Evolutionary conservation across 345 rosid genomes (phyloP).

Genomic region (Euphorbia lathyris): DNA sequence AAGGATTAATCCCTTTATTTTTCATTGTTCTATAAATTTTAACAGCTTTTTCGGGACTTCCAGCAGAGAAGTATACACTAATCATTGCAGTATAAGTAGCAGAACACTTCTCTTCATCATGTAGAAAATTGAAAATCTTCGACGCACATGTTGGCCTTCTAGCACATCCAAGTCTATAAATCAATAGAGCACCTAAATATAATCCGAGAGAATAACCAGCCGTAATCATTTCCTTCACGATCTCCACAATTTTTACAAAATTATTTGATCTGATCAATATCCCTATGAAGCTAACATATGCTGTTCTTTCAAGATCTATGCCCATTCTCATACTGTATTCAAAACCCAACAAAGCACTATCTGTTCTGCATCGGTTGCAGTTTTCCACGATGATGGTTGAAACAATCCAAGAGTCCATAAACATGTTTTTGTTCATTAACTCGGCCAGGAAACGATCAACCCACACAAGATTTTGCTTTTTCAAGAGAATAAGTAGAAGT

Average conservation of each 20-base stretch:
- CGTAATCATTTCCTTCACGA: constrained; percentile 47
- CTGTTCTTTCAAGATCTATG: constrained; percentile 44
- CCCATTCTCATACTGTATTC: constrained; percentile 49
- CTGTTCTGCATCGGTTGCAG: constrained; percentile 38
- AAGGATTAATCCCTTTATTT: constrained; percentile 47
- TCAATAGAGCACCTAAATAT: constrained; percentile 57
- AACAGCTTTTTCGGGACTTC: constrained; percentile 67
- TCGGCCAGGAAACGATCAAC: constrained; percentile 51
- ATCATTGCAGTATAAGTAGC: constrained; percentile 72
- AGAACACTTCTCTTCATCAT: constrained; percentile 52
- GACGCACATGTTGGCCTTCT: constrained; percentile 68
- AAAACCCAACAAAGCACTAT: constrained; percentile 62
- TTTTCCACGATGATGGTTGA: constrained; percentile 50
- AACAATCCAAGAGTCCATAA: constrained; percentile 42
- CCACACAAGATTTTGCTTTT: constrained; percentile 57
- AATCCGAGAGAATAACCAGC: constrained; percentile 57
- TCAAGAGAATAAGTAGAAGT: constrained; percentile 51
- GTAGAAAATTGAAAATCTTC: constrained; percentile 55
- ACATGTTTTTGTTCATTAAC: constrained; percentile 33
- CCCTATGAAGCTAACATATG: constrained; percentile 64
- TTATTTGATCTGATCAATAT: constrained; percentile 42
- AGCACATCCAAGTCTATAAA: constrained; percentile 64
- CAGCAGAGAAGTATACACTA: constrained; percentile 64
- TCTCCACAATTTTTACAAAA: constrained; percentile 41
- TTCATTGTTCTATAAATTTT: constrained; percentile 56